Evolutionary conservation across 2,329 filamentous ascomycete genomes (phyloP).

Genomic region (Tolypocladium ovalisporum): DNA sequence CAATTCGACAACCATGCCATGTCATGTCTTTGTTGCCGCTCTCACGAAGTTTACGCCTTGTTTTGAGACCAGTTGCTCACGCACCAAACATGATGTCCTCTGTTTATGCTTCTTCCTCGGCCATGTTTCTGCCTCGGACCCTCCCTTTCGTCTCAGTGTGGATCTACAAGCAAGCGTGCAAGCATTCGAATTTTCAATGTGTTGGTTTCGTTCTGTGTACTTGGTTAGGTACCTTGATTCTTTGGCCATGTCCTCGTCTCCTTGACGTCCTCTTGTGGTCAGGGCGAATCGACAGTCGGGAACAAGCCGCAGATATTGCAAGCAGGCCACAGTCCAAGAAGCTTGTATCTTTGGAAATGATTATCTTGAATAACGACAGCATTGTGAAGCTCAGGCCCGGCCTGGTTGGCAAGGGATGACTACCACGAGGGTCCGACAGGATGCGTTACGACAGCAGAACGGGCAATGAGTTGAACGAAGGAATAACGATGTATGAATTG

Average conservation of each 20-base stretch:
- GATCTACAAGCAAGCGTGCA: slow-evolving; percentile 3
- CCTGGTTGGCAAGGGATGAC: neutral
- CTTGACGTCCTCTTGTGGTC: neutral
- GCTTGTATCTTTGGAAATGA: slow-evolving; percentile 2
- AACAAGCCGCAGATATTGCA: neutral
- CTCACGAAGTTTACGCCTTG: neutral
- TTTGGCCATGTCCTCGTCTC: neutral
- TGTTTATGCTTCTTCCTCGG: slow-evolving; percentile 1
- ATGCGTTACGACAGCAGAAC: neutral
- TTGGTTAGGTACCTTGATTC: neutral
- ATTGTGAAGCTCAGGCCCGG: neutral
- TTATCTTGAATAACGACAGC: neutral
- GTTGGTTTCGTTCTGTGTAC: neutral
- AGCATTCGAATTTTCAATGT: neutral
- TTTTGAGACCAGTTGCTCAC: slow-evolving; percentile 3
- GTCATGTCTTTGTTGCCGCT: neutral
- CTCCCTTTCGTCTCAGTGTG: slow-evolving; percentile 1
- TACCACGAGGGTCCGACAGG: neutral
- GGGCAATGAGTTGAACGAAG: neutral
- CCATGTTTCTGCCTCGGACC: slow-evolving; percentile 3
- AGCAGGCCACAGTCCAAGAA: neutral
- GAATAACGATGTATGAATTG: neutral
- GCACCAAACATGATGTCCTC: slow-evolving; percentile 2
- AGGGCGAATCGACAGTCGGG: neutral
- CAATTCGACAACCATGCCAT: neutral